phyloP scores from a whole-genome alignment of 768 basidiomycete species.

The Boletus fagicola region DNA sequence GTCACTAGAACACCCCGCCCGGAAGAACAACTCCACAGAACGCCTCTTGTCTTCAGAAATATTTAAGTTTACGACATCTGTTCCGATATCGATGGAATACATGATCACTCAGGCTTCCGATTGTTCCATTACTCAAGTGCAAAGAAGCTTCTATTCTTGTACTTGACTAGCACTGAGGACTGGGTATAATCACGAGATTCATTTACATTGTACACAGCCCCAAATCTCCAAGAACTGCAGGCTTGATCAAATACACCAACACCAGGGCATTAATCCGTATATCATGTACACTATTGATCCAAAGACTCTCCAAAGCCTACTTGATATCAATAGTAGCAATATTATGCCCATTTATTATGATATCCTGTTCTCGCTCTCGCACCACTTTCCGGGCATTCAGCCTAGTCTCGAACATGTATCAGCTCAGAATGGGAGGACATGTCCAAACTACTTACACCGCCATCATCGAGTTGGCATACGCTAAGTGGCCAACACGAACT shows the following conservation, averaged over 20 bases:
- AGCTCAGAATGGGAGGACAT: not conserved
- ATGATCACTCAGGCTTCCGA: no score
- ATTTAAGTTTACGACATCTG: no score
- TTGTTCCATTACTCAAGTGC: no score
- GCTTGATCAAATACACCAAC: not conserved
- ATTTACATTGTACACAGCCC: no score
- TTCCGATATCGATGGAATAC: no score
- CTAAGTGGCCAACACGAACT: not conserved
- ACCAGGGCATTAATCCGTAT: not conserved
- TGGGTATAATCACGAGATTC: no score
- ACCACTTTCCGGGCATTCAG: constrained; percentile 6
- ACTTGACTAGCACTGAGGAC: no score
- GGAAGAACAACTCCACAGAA: no score
- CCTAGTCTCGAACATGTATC: not conserved
- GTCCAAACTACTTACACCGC: constrained; percentile 4
- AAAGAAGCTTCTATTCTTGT: no score
- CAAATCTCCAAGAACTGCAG: not conserved
- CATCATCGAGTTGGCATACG: constrained; percentile 12
- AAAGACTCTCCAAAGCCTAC: not conserved
- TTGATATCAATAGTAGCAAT: not conserved
- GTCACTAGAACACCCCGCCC: no score
- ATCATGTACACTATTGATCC: not conserved
- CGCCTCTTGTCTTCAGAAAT: no score
- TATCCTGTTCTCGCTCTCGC: not conserved
- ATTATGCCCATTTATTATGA: not conserved